phyloP scores from a whole-genome alignment of 2,329 filamentous ascomycete species.

The Cylindrodendrum hubeiense region DNA sequence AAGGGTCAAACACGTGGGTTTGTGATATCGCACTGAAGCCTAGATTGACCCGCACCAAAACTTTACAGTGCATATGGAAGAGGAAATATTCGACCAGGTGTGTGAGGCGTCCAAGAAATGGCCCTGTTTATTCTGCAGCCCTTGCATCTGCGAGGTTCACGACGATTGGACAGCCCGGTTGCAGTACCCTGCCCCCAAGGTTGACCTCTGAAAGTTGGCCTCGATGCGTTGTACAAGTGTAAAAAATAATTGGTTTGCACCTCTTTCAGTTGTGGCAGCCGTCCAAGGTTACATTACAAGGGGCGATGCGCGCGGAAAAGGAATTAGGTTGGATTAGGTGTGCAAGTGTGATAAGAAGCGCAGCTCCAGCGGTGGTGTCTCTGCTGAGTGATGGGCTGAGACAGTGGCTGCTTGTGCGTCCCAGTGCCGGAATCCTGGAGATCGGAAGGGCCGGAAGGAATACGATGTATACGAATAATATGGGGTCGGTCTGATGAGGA shows the following conservation, averaged over 20 bases:
- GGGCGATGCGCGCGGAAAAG: not conserved
- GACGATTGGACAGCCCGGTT: not conserved
- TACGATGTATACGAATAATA: constrained; percentile 18
- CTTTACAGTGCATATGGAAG: not conserved
- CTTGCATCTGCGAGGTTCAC: not conserved
- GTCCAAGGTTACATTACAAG: not conserved
- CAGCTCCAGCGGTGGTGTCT: not conserved
- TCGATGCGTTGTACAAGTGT: not conserved
- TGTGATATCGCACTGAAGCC: too few species aligned
- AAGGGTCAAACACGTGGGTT: too few species aligned
- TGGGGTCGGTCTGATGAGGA: not conserved
- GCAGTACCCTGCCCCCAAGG: not conserved
- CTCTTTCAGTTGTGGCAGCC: not conserved
- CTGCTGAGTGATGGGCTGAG: not conserved
- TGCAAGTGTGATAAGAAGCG: not conserved
- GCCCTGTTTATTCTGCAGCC: not conserved
- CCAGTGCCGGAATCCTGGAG: not conserved
- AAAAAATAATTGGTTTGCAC: not conserved
- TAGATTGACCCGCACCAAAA: not conserved
- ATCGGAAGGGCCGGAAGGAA: constrained; percentile 19
- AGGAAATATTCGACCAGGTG: not conserved
- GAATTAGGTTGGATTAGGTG: too few species aligned
- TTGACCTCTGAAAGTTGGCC: not conserved
- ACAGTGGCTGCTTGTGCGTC: not conserved
- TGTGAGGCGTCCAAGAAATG: not conserved